Base-by-base conservation (phyloP, 345 rosid species). In the Bruguiera sexangula region DNA sequence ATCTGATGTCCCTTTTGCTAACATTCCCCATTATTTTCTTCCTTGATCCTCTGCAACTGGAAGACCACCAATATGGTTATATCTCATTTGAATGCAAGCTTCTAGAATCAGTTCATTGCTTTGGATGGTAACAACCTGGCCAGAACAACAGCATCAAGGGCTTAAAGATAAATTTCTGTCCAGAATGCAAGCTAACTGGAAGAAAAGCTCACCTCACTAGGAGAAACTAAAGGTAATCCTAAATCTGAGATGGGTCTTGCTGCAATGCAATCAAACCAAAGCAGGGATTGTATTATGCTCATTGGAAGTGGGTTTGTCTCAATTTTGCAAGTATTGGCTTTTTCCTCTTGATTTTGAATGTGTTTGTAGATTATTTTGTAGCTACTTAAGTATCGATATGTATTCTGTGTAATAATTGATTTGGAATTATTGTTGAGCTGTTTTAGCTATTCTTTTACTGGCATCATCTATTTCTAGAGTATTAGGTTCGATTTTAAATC, bases 161-260 rank as follows among this genome's bases (percentile, higher is more conserved):
- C 51, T 26, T 24, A 2, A 21, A 57, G 30, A 32, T 43, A 1
- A 27, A 11, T 43, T 43, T 43, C 50, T 11, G 5, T 43, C 1
- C 50, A 13, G 50, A 43, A 43, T 27, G 24, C 24, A 43, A 43
- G 15, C 15, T 29, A 65, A 46, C 34, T 6, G 69, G 66, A 60
- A 67, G 37, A 27, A 20, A 69, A 24, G 18, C 56, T 71, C 37
- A 87, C 98, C 91, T 87, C 78, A 22, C 78, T 64, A 1, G 88
- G 24, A 26, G 91, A 82, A 88, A 89, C 86, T 67, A 91, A 88
- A 58, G 96, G 98, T 59, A 91, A 88, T 66, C 97, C 98, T 5
- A 89, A 76, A 80, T 91, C 91, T 36, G 89, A 76, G 56, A 94
- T 86, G 19, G 88, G 81, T 18, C 69, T 74, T 57, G 86, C 69